These are phyloP conservation scores for Verticillium nonalfalfae DNA, from an alignment of 2,329 filamentous ascomycete genomes.

Conservation along the genomic window DNA sequence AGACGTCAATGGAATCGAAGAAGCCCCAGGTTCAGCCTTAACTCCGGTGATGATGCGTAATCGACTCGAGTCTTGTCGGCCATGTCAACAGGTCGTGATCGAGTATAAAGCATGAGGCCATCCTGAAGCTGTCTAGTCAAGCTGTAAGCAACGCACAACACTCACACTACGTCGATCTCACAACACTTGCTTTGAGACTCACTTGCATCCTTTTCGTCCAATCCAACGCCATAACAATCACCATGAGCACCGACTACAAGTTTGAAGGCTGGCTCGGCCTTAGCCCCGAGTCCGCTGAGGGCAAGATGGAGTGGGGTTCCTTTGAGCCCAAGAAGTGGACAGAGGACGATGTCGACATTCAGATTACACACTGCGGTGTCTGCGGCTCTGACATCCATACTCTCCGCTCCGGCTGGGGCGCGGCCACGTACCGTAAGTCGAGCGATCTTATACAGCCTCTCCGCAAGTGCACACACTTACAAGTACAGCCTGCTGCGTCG, in stretches of 20 bases:
- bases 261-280: conserved; percentile 45
- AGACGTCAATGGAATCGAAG: background rate
- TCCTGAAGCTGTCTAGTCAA: background rate
- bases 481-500: background rate
- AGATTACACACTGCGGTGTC: conserved; percentile 59
- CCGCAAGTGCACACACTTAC: background rate
- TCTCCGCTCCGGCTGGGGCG: conserved; percentile 46
- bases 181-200: background rate
- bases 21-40: background rate
- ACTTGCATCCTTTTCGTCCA: background rate
- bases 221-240: conserved; percentile 3
- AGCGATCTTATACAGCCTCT: background rate
- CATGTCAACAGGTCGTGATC: background rate
- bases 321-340: conserved; percentile 59
- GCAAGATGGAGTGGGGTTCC: conserved; percentile 48
- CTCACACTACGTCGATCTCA: background rate
- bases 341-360: conserved; percentile 59
- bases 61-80: background rate
- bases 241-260: conserved; percentile 30
- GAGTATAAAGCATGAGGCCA: background rate
- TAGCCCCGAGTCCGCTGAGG: conserved; percentile 30
- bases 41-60: background rate
- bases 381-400: conserved; percentile 57
- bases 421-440: conserved; percentile 28
- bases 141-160: background rate